A percentile compares a stretch with the other conserved stretches of the same genome.
Conservation (phyloP, 441 rosid species). For the Gossypium laxum region DNA sequence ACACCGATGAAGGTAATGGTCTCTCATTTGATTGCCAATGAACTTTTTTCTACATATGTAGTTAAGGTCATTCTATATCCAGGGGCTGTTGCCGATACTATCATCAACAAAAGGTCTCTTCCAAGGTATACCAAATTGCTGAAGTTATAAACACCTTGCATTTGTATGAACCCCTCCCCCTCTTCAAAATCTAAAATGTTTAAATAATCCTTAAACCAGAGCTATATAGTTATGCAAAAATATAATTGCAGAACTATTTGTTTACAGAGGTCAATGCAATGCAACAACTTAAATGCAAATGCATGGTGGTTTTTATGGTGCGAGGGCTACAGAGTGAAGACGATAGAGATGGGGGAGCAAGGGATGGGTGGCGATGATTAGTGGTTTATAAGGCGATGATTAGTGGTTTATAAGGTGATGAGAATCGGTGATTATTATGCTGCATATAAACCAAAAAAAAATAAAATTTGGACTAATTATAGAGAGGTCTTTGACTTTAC, state of each 20-base stretch:
- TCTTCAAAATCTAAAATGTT: too few species aligned
- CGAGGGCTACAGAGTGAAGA: too few species aligned
- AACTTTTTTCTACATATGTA: constrained; percentile 40
- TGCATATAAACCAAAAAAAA: too few species aligned
- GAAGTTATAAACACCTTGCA: constrained; percentile 22
- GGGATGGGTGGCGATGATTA: too few species aligned
- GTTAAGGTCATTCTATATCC: constrained; percentile 58
- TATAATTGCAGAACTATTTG: background rate
- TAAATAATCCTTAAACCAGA: background rate
- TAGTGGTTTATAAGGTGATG: too few species aligned
- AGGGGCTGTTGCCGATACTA: constrained; percentile 46
- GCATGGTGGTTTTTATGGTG: background rate
- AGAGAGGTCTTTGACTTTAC: too few species aligned
- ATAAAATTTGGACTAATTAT: too few species aligned
- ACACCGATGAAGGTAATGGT: constrained; percentile 56
- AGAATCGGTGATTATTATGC: too few species aligned
- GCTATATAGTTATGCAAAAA: background rate
- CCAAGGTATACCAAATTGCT: constrained; percentile 36
- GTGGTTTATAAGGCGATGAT: too few species aligned
- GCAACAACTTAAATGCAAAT: background rate
- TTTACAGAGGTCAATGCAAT: background rate
- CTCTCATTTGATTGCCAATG: constrained; percentile 43
- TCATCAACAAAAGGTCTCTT: constrained; percentile 18
- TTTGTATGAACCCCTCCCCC: too few species aligned
- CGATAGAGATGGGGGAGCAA: too few species aligned